These are phyloP conservation scores for Salix purpurea DNA, from an alignment of 345 rosid genomes.

Conservation along the genomic window DNA sequence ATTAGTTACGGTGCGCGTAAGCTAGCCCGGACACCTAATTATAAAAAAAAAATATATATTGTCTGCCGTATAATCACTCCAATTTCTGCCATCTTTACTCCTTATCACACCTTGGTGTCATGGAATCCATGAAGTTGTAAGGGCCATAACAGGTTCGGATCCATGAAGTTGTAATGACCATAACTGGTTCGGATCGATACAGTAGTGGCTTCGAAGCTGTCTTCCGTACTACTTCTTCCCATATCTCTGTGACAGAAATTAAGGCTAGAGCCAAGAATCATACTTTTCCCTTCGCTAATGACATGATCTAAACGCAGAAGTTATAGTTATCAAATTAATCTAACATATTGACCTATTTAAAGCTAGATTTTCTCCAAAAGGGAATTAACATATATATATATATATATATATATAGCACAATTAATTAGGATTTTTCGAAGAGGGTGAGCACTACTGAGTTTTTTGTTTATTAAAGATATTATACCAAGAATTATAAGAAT, in stretches of 20 bases:
- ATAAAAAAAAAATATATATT: neutral
- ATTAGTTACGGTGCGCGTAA: no score
- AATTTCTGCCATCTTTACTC: neutral
- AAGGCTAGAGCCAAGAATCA: slow-evolving; percentile 14
- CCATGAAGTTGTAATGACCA: slow-evolving; percentile 15
- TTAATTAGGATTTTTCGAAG: neutral
- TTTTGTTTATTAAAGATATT: neutral
- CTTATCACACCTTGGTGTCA: neutral
- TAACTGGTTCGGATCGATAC: slow-evolving; percentile 23
- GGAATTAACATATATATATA: neutral
- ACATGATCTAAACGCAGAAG: neutral
- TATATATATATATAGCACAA: neutral
- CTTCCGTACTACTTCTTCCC: neutral
- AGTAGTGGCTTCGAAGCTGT: slow-evolving; percentile 22
- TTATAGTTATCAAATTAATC: neutral
- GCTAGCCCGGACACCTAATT: no score
- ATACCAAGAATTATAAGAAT: no score
- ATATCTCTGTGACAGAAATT: neutral
- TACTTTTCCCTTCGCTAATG: slow-evolving; percentile 10
- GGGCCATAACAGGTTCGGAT: slow-evolving; percentile 9
- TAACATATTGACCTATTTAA: neutral
- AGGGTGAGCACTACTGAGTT: neutral
- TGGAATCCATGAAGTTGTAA: slow-evolving; percentile 31
- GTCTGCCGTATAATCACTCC: neutral
- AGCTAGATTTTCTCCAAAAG: neutral